A percentile compares a stretch with the other conserved stretches of the same genome.
Evolutionary conservation across 2,329 filamentous ascomycete genomes (phyloP).

Genomic region (Penicillium glabrum): DNA sequence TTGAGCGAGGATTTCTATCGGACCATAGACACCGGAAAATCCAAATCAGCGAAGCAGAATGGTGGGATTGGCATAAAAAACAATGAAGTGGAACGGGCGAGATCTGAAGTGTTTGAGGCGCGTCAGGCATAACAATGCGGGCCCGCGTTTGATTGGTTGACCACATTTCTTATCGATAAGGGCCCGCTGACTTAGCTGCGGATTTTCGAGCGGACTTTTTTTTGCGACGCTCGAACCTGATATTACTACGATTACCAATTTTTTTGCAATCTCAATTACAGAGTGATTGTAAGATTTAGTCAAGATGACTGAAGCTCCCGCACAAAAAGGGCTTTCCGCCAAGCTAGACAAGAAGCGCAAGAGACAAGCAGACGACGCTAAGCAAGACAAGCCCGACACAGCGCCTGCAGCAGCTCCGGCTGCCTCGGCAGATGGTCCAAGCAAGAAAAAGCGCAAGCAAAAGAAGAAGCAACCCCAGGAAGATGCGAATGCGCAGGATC

Average conservation of each 20-base stretch:
- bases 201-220: constrained; percentile 13
- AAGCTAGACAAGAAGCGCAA: constrained; percentile 44
- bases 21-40: neutral
- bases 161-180: constrained; percentile 34
- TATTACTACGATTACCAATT: neutral
- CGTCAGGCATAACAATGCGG: constrained; percentile 11
- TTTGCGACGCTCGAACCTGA: neutral
- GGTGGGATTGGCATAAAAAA: neutral
- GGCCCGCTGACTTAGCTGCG: constrained; percentile 27
- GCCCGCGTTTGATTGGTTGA: constrained; percentile 16
- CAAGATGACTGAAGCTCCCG: constrained; percentile 22
- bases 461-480: constrained; percentile 26
- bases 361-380: constrained; percentile 35
- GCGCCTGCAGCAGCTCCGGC: constrained; percentile 16
- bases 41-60: neutral
- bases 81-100: neutral
- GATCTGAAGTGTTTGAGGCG: constrained; percentile 11
- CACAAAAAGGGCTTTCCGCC: constrained; percentile 28
- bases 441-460: constrained; percentile 36
- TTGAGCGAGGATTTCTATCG: neutral
- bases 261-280: neutral
- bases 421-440: constrained; percentile 26
- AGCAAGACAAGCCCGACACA: constrained; percentile 25
- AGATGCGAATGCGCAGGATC: constrained; percentile 47
- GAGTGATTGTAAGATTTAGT: neutral